These are phyloP conservation scores for Trichoderma virens DNA, from an alignment of 495 filamentous ascomycete genomes.

Conservation along the genomic window DNA sequence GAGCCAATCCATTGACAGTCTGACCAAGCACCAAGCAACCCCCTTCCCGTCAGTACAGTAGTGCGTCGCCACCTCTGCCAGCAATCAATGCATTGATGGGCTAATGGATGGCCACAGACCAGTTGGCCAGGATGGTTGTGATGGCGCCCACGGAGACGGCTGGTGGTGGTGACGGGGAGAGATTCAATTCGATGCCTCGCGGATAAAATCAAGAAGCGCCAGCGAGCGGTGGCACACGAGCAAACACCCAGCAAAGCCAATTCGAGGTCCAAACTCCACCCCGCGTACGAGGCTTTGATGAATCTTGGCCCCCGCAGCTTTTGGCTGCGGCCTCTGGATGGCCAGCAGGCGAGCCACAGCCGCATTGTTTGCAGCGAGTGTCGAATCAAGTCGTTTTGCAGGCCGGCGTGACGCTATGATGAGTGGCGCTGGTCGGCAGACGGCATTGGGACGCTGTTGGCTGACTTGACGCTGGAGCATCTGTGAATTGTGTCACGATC, in stretches of 20 bases:
- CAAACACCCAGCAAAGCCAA: neutral
- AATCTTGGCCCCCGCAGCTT: neutral
- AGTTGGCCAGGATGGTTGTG: no score
- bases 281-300: neutral
- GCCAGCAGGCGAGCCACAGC: neutral
- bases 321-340: neutral
- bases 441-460: neutral
- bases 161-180: neutral
- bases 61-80: neutral
- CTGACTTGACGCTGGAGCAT: neutral
- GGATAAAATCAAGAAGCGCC: neutral
- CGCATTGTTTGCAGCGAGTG: neutral
- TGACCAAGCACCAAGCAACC: no score
- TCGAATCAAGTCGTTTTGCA: neutral
- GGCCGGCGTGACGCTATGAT: neutral
- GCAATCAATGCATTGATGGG: no score
- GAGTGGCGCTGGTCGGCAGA: neutral
- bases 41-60: no score
- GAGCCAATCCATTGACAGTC: no score
- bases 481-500: constrained; percentile 8
- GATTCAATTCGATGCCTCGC: neutral
- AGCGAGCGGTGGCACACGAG: neutral
- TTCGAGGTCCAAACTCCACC: neutral
- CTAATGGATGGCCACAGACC: neutral
- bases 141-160: no score